Evolutionary conservation across 805 yeast species (phyloP), one percentile per base, ranked within the genome.

Genomic region (Metschnikowia colocasiae): DNA sequence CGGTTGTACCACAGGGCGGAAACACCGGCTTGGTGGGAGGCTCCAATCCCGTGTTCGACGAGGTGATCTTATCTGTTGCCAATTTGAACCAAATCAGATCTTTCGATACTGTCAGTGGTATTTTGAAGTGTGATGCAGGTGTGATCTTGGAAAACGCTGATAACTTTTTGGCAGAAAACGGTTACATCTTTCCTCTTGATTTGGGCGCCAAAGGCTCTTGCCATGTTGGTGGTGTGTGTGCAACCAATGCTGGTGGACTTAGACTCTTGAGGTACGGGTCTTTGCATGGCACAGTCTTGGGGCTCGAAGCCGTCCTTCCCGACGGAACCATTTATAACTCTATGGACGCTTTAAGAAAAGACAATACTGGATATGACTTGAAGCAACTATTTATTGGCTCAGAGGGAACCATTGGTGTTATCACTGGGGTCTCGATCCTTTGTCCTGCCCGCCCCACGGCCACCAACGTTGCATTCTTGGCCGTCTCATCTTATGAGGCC

Each of bases 11-110:
- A 13, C 97, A 92, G 69, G 97, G 97, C 62, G 98, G 98, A 57
- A 91, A 92, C 68, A 92, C 97, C 1, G 97, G 97, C 23, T 76
- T 91, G 39, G 98, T 91, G 35, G 98, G 97, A 54, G 98, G 97
- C 4, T 85, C 96, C 4, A 80, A 83, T 16, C 97, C 97, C 0
- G 83, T 91, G 0, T 91, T 89, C 65, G 98, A 91, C 65, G 98
- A 91, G 68, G 80, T 91, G 42, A 78, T 91, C 20, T 56, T 91
- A 20, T 84, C 89, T 2, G 69, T 90, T 41, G 68, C 85, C 30
- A 78, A 76, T 58, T 58, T 92, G 73, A 88, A 88, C 74, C 78
- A 84, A 60, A 77, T 92, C 44, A 80, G 96, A 62, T 78, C 87
- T 2, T 92, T 91, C 63, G 97, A 91, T 61, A 63, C 73, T 10